Evolutionary conservation across 2,329 filamentous ascomycete genomes (phyloP).

Genomic region (Rhexocercosporidium sp.): DNA sequence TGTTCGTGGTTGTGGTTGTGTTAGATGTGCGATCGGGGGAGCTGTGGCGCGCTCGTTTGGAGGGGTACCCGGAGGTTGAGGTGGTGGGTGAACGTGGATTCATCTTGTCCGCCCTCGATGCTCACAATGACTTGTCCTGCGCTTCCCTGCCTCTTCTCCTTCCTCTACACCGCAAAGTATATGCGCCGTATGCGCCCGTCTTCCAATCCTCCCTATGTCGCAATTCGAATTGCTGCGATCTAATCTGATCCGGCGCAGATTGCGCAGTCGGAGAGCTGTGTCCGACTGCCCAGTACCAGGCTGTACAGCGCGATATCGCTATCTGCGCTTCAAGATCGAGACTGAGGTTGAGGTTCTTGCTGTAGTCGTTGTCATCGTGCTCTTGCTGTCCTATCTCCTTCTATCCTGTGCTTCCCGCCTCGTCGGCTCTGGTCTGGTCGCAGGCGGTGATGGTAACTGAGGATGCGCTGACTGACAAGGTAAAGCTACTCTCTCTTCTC

Average conservation of each 20-base stretch:
- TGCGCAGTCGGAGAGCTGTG: background rate
- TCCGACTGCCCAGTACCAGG: background rate
- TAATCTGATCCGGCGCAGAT: background rate
- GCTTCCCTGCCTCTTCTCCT: background rate
- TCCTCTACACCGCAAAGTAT: background rate
- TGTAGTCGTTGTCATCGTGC: slow-evolving; percentile 10
- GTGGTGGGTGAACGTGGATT: slow-evolving; percentile 55
- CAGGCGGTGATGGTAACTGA: background rate
- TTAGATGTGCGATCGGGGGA: slow-evolving; percentile 48
- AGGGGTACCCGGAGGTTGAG: slow-evolving; percentile 51
- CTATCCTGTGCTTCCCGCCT: background rate
- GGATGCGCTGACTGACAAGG: background rate
- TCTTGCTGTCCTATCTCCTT: background rate
- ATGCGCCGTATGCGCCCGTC: background rate
- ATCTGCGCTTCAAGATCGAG: background rate
- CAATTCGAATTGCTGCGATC: background rate
- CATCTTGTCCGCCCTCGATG: slow-evolving; percentile 45
- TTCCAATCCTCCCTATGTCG: background rate
- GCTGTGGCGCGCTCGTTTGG: slow-evolving; percentile 62
- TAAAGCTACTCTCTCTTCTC: background rate
- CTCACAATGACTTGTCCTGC: background rate
- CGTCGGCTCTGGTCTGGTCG: background rate
- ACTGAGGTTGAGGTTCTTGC: background rate
- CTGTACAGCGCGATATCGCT: background rate
- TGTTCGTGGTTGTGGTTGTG: slow-evolving; percentile 34